These are phyloP conservation scores for Penicillium brevicompactum DNA, from an alignment of 2,329 filamentous ascomycete species.

Conservation along the genomic window DNA sequence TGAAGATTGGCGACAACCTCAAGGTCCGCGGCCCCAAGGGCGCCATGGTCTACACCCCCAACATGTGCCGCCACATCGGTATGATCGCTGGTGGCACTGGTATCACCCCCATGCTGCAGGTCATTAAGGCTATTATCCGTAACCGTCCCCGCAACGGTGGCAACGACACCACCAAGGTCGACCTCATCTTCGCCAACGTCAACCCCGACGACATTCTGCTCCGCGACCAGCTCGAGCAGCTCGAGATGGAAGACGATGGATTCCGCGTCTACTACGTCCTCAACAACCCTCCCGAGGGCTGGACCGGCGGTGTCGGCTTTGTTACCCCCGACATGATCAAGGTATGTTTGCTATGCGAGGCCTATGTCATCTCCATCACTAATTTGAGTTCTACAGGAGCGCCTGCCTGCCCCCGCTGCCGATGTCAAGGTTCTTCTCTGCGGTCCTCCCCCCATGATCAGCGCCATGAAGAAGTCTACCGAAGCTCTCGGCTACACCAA, in stretches of 20 bases:
- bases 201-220: conserved; percentile 89
- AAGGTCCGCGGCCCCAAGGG: conserved; percentile 93
- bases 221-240: conserved; percentile 82
- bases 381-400: conserved; percentile 34
- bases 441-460: conserved; percentile 94
- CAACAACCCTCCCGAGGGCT: conserved; percentile 90
- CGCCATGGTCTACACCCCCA: conserved; percentile 94
- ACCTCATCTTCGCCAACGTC: conserved; percentile 97
- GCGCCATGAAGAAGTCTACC: conserved; percentile 93
- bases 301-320: conserved; percentile 91
- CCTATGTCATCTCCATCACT: not conserved
- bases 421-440: conserved; percentile 95
- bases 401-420: conserved; percentile 74
- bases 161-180: conserved; percentile 84
- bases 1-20: conserved; percentile 83
- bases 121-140: conserved; percentile 85
- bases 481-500: conserved; percentile 89
- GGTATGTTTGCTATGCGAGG: conserved; percentile 50
- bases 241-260: conserved; percentile 73
- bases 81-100: conserved; percentile 98
- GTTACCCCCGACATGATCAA: conserved; percentile 96
- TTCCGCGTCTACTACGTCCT: conserved; percentile 94
- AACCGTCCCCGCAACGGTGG: conserved; percentile 66
- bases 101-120: conserved; percentile 97
- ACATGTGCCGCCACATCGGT: conserved; percentile 94